Base-by-base conservation (phyloP, 768 basidiomycete genomes). In the Phaffia australis region DNA sequence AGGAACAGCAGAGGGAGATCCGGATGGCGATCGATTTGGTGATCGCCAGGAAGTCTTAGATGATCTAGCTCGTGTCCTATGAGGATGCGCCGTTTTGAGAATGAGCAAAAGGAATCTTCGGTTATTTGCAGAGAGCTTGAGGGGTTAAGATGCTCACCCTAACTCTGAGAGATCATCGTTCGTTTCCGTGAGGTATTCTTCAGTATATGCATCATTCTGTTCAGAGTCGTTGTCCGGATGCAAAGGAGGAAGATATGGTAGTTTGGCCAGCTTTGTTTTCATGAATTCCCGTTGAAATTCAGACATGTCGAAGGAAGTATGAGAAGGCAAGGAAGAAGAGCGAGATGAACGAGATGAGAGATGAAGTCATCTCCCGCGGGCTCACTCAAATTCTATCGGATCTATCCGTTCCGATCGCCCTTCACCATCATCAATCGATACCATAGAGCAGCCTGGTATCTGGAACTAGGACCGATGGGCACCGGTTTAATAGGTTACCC, bases 231-330 rank as follows among this genome's bases (percentile, higher is more conserved):
- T 27, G 25, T 29, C 49, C 35, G 54, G 47, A 29, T 46, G 65
- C 16, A 55, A 60, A 5, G 32, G 29, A 16, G 56, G 56, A 15
- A 60, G 46, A n/a, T 58, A 59, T 19, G 65, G 65, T 7, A 63
- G 48, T 16, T 21, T 8, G 2, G 60, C 46, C 55, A 67, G 55
- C 48, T 49, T 63, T 21, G 50, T 35, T 27, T 58, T 62, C 48
- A 67, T 46, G n/a, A 67, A 51, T 29, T 60, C 59, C 30, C 52
- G 46, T 30, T 67, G 66, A 1, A 67, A 56, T 42, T 55, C 27
- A 21, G 66, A 67, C 66, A 67, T 67, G 63, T 6, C 47, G 30
- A 46, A 15, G 62, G 29, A 51, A 46, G 35, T 4, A 42, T 42
- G 11, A 42, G 35, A 11, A 42, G 35, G 35, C 11, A 11, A 42